Conservation (phyloP, 371 early-diverging fungal genomes). For the Lichtheimia ornata region DNA sequence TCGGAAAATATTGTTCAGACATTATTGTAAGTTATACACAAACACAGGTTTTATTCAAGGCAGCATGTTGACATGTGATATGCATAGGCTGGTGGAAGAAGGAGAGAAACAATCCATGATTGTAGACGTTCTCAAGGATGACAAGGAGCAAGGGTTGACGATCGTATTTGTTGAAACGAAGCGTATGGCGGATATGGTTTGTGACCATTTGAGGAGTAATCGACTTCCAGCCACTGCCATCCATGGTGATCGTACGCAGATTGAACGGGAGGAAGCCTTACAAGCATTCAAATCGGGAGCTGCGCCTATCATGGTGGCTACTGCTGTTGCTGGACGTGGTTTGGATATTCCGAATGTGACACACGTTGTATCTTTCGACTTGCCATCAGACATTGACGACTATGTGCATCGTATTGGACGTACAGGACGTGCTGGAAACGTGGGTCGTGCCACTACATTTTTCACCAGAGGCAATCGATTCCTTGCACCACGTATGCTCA, state of each 20-base stretch:
- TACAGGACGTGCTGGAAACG: slow-evolving; percentile 97
- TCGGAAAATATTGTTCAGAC: slow-evolving; percentile 96
- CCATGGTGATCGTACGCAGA: slow-evolving; percentile 96
- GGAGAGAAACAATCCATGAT: slow-evolving; percentile 79
- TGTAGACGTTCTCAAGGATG: slow-evolving; percentile 72
- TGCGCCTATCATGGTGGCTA: slow-evolving; percentile 97
- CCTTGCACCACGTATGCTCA: slow-evolving; percentile 72
- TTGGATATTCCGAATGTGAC: slow-evolving; percentile 90
- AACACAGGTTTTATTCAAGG: not conserved
- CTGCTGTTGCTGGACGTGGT: slow-evolving; percentile 99
- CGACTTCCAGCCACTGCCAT: slow-evolving; percentile 89
- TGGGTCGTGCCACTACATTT: slow-evolving; percentile 94
- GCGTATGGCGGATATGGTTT: slow-evolving; percentile 95
- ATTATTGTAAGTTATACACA: slow-evolving; percentile 35
- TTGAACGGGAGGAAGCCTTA: slow-evolving; percentile 94
- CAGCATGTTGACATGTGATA: not conserved
- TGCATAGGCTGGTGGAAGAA: slow-evolving; percentile 56
- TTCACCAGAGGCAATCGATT: slow-evolving; percentile 90
- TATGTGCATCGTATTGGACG: slow-evolving; percentile 92
- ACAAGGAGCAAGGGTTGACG: slow-evolving; percentile 69
- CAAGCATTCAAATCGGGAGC: slow-evolving; percentile 86
- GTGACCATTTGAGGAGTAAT: slow-evolving; percentile 66
- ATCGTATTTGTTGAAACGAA: slow-evolving; percentile 99
- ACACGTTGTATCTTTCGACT: slow-evolving; percentile 92
- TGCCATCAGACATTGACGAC: slow-evolving; percentile 91